Evolutionary conservation across 305 asterid species (phyloP).

Genomic region (Plantago lanceolata): DNA sequence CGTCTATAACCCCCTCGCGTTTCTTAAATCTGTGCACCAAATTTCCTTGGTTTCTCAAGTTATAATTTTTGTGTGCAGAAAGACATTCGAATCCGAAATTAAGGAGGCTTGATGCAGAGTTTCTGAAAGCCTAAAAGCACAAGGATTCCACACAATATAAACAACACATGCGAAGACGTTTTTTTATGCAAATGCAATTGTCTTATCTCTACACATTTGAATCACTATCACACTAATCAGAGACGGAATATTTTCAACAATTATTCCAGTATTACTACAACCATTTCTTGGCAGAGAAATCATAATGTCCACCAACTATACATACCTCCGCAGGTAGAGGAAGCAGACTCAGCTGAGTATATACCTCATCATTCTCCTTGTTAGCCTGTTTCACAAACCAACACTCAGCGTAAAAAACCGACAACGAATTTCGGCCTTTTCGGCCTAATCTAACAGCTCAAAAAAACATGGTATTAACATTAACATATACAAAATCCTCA

Average conservation of each 20-base stretch:
- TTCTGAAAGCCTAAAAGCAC: too few relatives aligned
- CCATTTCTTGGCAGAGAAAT: too few relatives aligned
- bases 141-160: too few relatives aligned
- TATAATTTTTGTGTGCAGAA: too few relatives aligned
- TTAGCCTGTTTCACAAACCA: slow-evolving; percentile 50
- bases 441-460: neutral
- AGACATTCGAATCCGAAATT: too few relatives aligned
- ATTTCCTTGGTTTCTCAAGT: neutral
- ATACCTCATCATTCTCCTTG: slow-evolving; percentile 96
- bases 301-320: neutral
- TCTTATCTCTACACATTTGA: neutral
- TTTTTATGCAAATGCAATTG: too few relatives aligned
- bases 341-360: slow-evolving; percentile 71
- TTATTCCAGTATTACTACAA: too few relatives aligned
- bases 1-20: too few relatives aligned
- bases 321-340: slow-evolving; percentile 70
- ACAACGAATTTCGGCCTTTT: neutral
- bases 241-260: neutral
- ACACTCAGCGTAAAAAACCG: slow-evolving; percentile 1
- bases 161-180: neutral
- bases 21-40: neutral
- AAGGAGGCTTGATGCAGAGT: too few relatives aligned
- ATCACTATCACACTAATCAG: neutral
- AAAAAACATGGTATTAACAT: neutral
- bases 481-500: neutral